Percentiles rank a stretch among this genome's conserved stretches.
phyloP scores from a whole-genome alignment of 75 land plant species.

The Adiantum capillusveneris region DNA sequence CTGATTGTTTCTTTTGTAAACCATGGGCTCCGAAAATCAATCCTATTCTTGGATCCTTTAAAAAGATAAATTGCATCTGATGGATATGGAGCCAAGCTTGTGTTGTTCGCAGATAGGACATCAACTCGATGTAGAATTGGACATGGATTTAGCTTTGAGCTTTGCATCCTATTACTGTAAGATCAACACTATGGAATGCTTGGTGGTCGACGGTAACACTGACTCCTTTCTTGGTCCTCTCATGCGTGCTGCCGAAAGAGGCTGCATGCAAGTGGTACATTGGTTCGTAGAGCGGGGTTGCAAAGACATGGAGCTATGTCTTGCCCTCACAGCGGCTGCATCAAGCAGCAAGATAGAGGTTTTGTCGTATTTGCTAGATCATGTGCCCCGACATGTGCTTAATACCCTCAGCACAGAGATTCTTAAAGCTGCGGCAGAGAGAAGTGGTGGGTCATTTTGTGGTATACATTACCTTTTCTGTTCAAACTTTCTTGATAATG shows the following conservation, averaged over 20 bases:
- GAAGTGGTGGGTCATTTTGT: constrained; percentile 66
- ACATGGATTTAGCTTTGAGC: constrained; percentile 88
- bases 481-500: constrained; percentile 66
- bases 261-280: constrained; percentile 71
- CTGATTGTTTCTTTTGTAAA: background rate
- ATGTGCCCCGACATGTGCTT: constrained; percentile 79
- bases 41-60: too few species aligned
- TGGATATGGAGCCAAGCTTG: too few species aligned
- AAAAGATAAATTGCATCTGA: too few species aligned
- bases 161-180: constrained; percentile 94
- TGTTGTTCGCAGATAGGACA: constrained; percentile 69
- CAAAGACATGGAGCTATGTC: constrained; percentile 92
- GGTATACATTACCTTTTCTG: constrained; percentile 74
- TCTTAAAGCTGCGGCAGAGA: constrained; percentile 88
- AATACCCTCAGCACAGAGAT: constrained; percentile 78
- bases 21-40: background rate
- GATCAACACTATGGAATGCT: constrained; percentile 83
- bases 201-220: constrained; percentile 83
- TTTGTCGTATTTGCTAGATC: constrained; percentile 65
- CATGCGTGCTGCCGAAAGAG: constrained; percentile 92
- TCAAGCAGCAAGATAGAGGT: constrained; percentile 75
- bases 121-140: constrained; percentile 77
- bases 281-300: constrained; percentile 93
- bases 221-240: constrained; percentile 81
- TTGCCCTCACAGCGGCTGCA: constrained; percentile 92